Percentiles rank a stretch among this genome's conserved stretches.
Evolutionary conservation across 495 filamentous ascomycete species (phyloP).

Genomic region (Aspergillus affinis): DNA sequence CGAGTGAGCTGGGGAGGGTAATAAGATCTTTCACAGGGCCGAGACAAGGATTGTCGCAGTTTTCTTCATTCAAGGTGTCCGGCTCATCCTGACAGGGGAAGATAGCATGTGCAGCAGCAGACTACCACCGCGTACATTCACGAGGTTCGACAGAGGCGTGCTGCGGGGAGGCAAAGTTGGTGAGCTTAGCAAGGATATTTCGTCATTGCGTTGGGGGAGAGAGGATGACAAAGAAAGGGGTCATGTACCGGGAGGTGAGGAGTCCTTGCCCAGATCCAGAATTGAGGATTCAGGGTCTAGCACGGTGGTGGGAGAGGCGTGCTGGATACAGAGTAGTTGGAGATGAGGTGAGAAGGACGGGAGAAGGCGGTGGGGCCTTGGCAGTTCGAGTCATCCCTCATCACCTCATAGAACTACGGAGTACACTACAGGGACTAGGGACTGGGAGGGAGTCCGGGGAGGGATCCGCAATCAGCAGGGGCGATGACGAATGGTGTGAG

Average conservation of each 20-base stretch:
- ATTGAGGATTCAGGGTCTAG: background rate
- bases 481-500: too few relatives aligned
- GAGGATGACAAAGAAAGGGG: background rate
- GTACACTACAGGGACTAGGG: too few relatives aligned
- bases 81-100: background rate
- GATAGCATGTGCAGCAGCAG: background rate
- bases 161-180: background rate
- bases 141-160: background rate
- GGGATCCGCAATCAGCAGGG: too few relatives aligned
- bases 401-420: too few relatives aligned
- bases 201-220: background rate
- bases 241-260: background rate
- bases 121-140: background rate
- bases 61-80: background rate
- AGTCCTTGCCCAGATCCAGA: background rate
- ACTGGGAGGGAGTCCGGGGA: too few relatives aligned
- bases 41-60: background rate
- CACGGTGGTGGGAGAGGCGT: too few relatives aligned
- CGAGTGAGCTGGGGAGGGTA: background rate
- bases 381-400: too few relatives aligned
- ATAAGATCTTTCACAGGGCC: background rate
- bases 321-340: too few relatives aligned
- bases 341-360: too few relatives aligned
- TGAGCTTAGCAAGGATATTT: background rate
- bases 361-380: too few relatives aligned